Base-by-base conservation (phyloP, 2,329 filamentous ascomycete genomes). In the Verticillium nonalfalfae region DNA sequence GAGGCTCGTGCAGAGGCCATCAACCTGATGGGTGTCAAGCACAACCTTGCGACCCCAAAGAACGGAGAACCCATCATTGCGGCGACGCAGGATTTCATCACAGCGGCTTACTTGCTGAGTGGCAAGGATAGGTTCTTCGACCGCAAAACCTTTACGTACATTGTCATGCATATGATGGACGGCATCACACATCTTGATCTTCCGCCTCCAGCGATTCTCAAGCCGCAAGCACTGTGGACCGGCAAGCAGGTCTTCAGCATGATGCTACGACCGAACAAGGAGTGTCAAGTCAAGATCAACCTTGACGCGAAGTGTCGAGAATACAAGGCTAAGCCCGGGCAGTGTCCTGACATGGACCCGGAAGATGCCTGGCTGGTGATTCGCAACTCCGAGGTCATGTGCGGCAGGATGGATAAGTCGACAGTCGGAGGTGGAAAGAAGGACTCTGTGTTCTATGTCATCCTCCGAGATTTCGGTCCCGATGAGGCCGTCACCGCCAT, bases 21-120 rank as follows among this genome's bases (percentile, higher is more conserved):
- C 69, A 93, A 94, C 67, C 79, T 99, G 57, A 99, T 99, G 95
- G 95, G 95, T 52, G 93, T 99, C 61, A 97, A 97, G 77, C 88
- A 98, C 80, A 99, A 99, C 73, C 76, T 99, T 62, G 90, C 90
- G 3, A 99, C 95, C 0, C 95, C 95, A 1, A 97, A 97, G 76
- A 98, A 98, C 76, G 95, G 95, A 72, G 94, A 97, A 68, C 95
- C 95, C 1, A 96, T 99, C 69, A 98, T 99, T 77, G 93, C 93
- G 18, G 94, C 95, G n/a, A 99, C 96, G 35, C 95, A 99, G 71
- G 95, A 99, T 81, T 99, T 99, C 78, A 98, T 99, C 69, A 98
- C 94, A 33, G 93, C 93, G 4, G 91, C 95, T 0, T 99, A 93
- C 71, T 78, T 98, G 4, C 81, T 98, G 33, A 97, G 92, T 68